Evolutionary conservation across 2,329 filamentous ascomycete genomes (phyloP), one percentile per base, ranked within the genome.

Genomic region (Thelonectria discophora): DNA sequence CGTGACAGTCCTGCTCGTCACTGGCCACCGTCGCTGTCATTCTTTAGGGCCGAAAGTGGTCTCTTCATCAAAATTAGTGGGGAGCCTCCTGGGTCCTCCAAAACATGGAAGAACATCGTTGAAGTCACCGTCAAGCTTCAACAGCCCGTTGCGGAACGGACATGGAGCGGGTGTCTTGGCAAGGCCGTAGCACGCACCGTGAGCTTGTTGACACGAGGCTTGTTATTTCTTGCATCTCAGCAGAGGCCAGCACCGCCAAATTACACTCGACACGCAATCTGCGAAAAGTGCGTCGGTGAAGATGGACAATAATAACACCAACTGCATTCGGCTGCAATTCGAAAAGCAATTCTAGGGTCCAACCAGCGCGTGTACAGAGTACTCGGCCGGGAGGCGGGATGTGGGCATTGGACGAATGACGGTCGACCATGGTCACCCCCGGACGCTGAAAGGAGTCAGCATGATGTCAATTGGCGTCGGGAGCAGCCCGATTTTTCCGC

Each of bases 381-480:
- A 42, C 17, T 46, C 30, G 20, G 53, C 46, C 54, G 40, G 57
- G 37, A 42, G 40, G 39, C 46, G 48, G 55, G 20, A 43, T 50
- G 60, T 53, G 63, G 48, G 51, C 49, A 12, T 62, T 62, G 49
- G 54, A 50, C 42, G 57, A 63, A 63, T 52, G 47, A 45, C 46
- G 24, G 52, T 12, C 21, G 24, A 43, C 20, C 46, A 49, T 46
- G 50, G 39, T 42, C 43, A 51, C 34, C 50, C 45, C 52, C 55
- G 58, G 49, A 40, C 50, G 55, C 48, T 50, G 40, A 37, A 18
- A 30, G 24, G 52, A 66, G 61, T 62, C 65, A 68, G 58, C 62
- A 65, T 71, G 69, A 71, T 69, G 62, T 70, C 67, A 71, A 67
- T 60, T 58, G 58, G 61, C 49, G 62, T 62, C 48, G 62, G 64